These are phyloP conservation scores for Arthrobotrys musiformis DNA, from an alignment of 2,329 filamentous ascomycete species.

Conservation along the genomic window DNA sequence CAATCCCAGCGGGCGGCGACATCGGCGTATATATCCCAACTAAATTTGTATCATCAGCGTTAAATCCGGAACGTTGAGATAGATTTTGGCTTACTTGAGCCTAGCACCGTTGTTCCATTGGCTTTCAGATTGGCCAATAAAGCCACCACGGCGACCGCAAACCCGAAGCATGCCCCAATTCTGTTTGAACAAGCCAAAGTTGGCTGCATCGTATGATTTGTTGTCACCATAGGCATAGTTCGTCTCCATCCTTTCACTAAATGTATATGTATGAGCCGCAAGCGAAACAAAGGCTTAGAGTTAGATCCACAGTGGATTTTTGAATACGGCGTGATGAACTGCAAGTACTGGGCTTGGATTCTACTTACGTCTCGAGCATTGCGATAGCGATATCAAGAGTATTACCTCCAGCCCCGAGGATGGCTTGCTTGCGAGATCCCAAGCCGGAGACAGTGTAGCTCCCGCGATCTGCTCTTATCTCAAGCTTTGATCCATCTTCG, in stretches of 20 bases:
- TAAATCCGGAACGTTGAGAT: background rate
- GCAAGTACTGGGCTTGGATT: too few relatives aligned
- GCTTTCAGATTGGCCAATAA: conserved; percentile 56
- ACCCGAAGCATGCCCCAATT: conserved; percentile 56
- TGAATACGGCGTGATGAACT: too few relatives aligned
- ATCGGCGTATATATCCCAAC: conserved; percentile 56
- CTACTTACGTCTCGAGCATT: conserved; percentile 60
- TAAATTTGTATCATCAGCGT: background rate
- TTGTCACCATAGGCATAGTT: conserved; percentile 59
- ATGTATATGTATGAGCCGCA: background rate
- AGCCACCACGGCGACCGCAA: conserved; percentile 54
- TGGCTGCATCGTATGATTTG: conserved; percentile 52
- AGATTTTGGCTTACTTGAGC: conserved; percentile 52
- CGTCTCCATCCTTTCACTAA: conserved; percentile 57
- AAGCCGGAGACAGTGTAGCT: conserved; percentile 57
- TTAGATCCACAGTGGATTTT: too few relatives aligned
- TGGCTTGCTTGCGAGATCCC: conserved; percentile 58
- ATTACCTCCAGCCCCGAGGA: conserved; percentile 59
- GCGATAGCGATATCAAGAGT: conserved; percentile 61
- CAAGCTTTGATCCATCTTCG: background rate
- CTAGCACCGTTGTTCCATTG: conserved; percentile 58
- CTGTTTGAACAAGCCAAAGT: conserved; percentile 56
- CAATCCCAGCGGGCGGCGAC: conserved; percentile 58
- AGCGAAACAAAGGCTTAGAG: background rate
- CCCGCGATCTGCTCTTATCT: conserved; percentile 45